Base-by-base conservation (phyloP, 129 eudicot species). In the Glebionis coronaria region DNA sequence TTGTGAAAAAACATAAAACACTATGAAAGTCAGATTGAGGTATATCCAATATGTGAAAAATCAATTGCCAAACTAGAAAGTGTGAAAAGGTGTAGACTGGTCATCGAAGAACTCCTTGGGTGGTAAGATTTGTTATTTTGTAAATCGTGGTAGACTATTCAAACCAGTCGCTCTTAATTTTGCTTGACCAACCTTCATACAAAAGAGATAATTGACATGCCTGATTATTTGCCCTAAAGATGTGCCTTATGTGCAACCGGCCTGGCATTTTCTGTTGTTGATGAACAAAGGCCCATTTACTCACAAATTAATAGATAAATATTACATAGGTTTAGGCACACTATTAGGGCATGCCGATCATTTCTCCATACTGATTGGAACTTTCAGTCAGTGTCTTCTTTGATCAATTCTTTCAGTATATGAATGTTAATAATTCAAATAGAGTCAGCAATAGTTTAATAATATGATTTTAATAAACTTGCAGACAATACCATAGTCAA, bases 41-140 rank as follows among this genome's bases (percentile, higher is more conserved):
- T n/a, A n/a, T n/a, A n/a, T n/a, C n/a, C n/a, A n/a, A n/a, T n/a
- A n/a, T n/a, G n/a, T n/a, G n/a, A n/a, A n/a, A n/a, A 77, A 89
- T 93, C 19, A 83, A 93, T 72, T 93, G 95, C 71, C 85, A 82
- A 73, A 88, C 88, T 56, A 97, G 99, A 68, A 89, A 73, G 67
- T 93, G 99, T 73, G 80, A 88, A 72, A 93, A 93, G 76, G 95
- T 93, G 77, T 67, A 89, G 44, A 82, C 85, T 67, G 99, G 99
- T 63, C 99, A 93, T 80, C 90, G 99, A 61, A 86, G 99, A 85
- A 93, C 99, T 40, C 99, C 99, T 60, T 93, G 99, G 99, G 99
- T 93, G 99, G 99, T 93, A 86, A 77, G 92, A 40, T 50, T 40
- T 64, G 23, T 49, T 47, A 38, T 29, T 35, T 35, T 35, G 42